These are phyloP conservation scores for Globisporangium sylvaticum DNA, from an alignment of 352 stramenopile species.

Conservation along the genomic window DNA sequence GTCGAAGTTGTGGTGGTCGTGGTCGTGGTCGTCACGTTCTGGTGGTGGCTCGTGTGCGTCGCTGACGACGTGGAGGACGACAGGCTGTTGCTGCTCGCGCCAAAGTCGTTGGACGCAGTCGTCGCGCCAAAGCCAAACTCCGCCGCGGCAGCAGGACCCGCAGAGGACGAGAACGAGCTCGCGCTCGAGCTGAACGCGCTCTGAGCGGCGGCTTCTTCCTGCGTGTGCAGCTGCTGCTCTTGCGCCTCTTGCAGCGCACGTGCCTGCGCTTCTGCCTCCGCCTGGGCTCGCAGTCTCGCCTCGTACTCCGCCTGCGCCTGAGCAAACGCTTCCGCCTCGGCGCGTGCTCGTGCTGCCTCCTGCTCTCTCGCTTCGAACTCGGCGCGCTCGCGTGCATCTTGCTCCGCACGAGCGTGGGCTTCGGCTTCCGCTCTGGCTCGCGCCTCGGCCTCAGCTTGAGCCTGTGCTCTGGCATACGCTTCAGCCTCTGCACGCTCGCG, in stretches of 20 bases:
- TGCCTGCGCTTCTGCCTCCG: conserved; percentile 19
- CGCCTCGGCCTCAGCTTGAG: conserved; percentile 20
- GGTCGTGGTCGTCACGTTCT: conserved; percentile 18
- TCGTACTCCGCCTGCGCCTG: conserved; percentile 28
- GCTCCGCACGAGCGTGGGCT: conserved; percentile 23
- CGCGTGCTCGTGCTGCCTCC: not conserved
- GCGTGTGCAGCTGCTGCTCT: conserved; percentile 19
- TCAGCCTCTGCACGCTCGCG: conserved; percentile 23
- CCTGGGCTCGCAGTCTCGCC: conserved; percentile 19
- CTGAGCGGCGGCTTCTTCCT: conserved; percentile 23
- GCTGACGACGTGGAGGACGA: conserved; percentile 9
- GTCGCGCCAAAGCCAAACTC: conserved; percentile 19
- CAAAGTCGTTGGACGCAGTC: conserved; percentile 28
- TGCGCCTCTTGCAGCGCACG: conserved; percentile 27
- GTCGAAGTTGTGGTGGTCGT: conserved; percentile 23
- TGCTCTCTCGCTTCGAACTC: conserved; percentile 6
- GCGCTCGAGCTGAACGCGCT: conserved; percentile 25
- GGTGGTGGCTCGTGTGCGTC: conserved; percentile 19
- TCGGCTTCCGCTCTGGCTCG: conserved; percentile 16
- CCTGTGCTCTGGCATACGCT: conserved; percentile 24
- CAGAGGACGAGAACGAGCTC: conserved; percentile 22
- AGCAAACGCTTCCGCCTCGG: conserved; percentile 11
- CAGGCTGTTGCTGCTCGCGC: conserved; percentile 8
- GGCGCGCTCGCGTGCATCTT: conserved; percentile 19
- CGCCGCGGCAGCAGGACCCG: conserved; percentile 6